These are phyloP conservation scores for Reticulascus tulasneorum DNA, from an alignment of 2,329 filamentous ascomycete species.

Conservation along the genomic window DNA sequence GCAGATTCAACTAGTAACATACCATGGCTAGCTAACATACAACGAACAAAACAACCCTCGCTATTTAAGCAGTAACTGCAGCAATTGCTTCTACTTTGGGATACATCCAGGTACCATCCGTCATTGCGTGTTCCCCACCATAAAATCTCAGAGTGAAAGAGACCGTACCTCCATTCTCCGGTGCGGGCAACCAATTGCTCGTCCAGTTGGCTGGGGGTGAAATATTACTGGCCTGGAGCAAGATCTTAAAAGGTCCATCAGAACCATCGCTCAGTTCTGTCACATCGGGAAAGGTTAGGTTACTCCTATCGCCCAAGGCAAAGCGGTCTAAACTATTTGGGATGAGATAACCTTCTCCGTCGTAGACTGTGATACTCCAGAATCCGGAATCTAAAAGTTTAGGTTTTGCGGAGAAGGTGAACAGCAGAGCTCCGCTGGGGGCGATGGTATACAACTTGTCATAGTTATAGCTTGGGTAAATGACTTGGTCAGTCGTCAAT, in stretches of 20 bases:
- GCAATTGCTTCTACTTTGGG: background rate
- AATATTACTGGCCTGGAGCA: constrained; percentile 21
- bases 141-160: constrained; percentile 11
- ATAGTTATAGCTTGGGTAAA: constrained; percentile 10
- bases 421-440: constrained; percentile 4
- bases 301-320: constrained; percentile 19
- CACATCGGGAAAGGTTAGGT: constrained; percentile 21
- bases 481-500: constrained; percentile 8
- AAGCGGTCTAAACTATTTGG: constrained; percentile 19
- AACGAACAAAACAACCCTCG: too few relatives aligned
- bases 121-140: background rate
- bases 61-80: too few relatives aligned
- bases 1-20: too few relatives aligned
- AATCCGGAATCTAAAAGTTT: constrained; percentile 12
- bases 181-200: constrained; percentile 11
- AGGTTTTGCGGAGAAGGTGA: constrained; percentile 12
- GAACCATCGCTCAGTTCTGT: constrained; percentile 10
- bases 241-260: constrained; percentile 18
- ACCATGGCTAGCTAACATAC: too few relatives aligned
- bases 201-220: constrained; percentile 21
- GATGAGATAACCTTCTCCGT: constrained; percentile 18
- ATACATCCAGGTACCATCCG: background rate
- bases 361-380: constrained; percentile 24
- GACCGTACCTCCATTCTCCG: constrained; percentile 2
- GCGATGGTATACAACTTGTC: background rate